phyloP scores from a whole-genome alignment of 2,329 filamentous ascomycete species.

The Simplicillium aogashimaense region DNA sequence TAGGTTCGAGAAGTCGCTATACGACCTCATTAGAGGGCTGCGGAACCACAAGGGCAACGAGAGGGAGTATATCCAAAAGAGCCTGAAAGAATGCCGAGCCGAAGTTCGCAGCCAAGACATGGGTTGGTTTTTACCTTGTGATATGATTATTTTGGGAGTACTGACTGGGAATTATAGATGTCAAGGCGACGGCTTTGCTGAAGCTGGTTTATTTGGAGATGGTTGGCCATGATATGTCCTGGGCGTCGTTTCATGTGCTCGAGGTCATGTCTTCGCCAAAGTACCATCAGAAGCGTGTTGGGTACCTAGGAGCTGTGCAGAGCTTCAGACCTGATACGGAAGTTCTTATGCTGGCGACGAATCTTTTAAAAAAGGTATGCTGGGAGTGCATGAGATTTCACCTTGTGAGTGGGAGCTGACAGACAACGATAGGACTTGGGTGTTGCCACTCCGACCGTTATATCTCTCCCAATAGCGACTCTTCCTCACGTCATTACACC shows the following conservation, averaged over 20 bases:
- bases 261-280: slow-evolving; percentile 98
- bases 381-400: slow-evolving; percentile 1
- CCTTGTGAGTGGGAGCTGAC: neutral
- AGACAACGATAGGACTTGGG: slow-evolving; percentile 51
- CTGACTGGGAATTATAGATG: slow-evolving; percentile 46
- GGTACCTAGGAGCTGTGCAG: slow-evolving; percentile 90
- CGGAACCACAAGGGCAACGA: slow-evolving; percentile 93
- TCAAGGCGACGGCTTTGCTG: slow-evolving; percentile 90
- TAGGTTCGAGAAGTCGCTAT: slow-evolving; percentile 98
- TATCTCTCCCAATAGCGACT: slow-evolving; percentile 77
- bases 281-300: slow-evolving; percentile 89
- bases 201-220: slow-evolving; percentile 98
- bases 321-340: slow-evolving; percentile 94
- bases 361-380: slow-evolving; percentile 80
- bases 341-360: slow-evolving; percentile 94
- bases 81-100: slow-evolving; percentile 85
- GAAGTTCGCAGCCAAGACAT: slow-evolving; percentile 92
- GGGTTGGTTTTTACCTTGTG: slow-evolving; percentile 41
- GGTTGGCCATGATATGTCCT: slow-evolving; percentile 99
- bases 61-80: slow-evolving; percentile 88
- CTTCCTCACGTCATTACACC: slow-evolving; percentile 94
- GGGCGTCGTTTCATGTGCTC: slow-evolving; percentile 95
- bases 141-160: neutral
- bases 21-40: slow-evolving; percentile 94
- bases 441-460: slow-evolving; percentile 61